phyloP scores from a whole-genome alignment of 202 grass and related monocot species.

The Zoysia matrella region DNA sequence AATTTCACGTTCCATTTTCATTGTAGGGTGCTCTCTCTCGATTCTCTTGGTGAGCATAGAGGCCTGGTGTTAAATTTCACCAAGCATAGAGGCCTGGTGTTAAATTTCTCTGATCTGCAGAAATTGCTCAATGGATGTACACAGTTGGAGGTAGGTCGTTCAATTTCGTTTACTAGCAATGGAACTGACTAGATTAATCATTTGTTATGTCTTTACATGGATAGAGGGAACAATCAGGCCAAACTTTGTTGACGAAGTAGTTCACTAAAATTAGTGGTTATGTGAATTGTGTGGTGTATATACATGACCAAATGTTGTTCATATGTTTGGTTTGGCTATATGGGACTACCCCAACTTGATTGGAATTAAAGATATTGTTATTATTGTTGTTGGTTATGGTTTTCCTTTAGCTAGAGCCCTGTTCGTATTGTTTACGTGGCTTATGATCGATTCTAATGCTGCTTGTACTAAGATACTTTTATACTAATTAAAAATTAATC shows the following conservation, averaged over 20 bases:
- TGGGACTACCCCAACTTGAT: too few relatives aligned
- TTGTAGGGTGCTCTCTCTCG: slow-evolving; percentile 77
- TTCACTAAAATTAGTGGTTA: slow-evolving; percentile 9
- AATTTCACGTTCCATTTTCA: slow-evolving; percentile 20
- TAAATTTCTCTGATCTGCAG: slow-evolving; percentile 72
- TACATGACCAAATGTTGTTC: neutral
- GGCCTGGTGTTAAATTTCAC: too few relatives aligned
- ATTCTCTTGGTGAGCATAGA: slow-evolving; percentile 51
- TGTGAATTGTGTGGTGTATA: neutral
- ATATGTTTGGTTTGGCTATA: too few relatives aligned
- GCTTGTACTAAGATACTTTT: neutral
- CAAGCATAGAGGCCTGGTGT: slow-evolving; percentile 55
- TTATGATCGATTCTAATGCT: neutral
- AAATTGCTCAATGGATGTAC: neutral
- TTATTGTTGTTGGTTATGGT: too few relatives aligned
- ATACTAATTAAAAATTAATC: neutral
- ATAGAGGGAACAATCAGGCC: slow-evolving; percentile 18
- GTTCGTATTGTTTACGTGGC: neutral
- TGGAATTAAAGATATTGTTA: too few relatives aligned
- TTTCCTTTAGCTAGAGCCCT: neutral
- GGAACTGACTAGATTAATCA: slow-evolving; percentile 1
- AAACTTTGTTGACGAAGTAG: slow-evolving; percentile 11
- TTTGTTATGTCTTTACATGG: neutral
- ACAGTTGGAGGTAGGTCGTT: slow-evolving; percentile 70
- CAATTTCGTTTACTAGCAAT: neutral